phyloP scores from a whole-genome alignment of 192 early-diverging fungal species.

The Allomyces arbusculus region DNA sequence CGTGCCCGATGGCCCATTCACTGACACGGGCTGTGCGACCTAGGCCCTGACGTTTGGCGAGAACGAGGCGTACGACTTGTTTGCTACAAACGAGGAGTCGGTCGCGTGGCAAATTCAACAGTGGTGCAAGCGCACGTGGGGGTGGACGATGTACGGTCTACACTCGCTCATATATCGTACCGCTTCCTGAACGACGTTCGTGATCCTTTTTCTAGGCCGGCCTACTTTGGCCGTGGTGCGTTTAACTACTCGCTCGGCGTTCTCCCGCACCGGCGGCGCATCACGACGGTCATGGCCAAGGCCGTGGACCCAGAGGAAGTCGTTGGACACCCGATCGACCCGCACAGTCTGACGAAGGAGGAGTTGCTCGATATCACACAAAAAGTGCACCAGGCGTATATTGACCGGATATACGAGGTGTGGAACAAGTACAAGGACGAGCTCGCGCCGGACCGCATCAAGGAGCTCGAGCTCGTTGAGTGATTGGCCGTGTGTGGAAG shows the following conservation, averaged over 20 bases:
- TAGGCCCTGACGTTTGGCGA: slow-evolving; percentile 55
- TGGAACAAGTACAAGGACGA: slow-evolving; percentile 52
- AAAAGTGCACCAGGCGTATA: slow-evolving; percentile 34
- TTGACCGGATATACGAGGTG: slow-evolving; percentile 37
- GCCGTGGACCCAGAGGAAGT: not conserved
- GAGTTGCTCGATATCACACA: slow-evolving; percentile 22
- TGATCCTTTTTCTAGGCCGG: too few relatives aligned
- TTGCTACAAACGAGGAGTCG: slow-evolving; percentile 45
- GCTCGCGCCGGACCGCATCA: slow-evolving; percentile 38
- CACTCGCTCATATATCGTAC: slow-evolving; percentile 48
- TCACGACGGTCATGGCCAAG: not conserved
- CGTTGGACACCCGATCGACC: slow-evolving; percentile 45
- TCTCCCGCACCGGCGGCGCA: not conserved
- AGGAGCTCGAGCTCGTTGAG: slow-evolving; percentile 43
- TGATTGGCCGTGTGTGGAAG: slow-evolving; percentile 9
- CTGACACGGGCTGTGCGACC: not conserved
- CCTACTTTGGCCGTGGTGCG: not conserved
- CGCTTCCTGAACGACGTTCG: too few relatives aligned
- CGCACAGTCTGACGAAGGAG: slow-evolving; percentile 26
- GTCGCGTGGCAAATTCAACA: slow-evolving; percentile 44
- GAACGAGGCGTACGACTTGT: slow-evolving; percentile 70
- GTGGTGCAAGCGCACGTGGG: slow-evolving; percentile 39
- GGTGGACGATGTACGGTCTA: slow-evolving; percentile 55
- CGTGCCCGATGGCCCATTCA: not conserved
- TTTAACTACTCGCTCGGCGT: not conserved